Conservation (phyloP, 768 basidiomycete species). For the Suillus placidus region DNA sequence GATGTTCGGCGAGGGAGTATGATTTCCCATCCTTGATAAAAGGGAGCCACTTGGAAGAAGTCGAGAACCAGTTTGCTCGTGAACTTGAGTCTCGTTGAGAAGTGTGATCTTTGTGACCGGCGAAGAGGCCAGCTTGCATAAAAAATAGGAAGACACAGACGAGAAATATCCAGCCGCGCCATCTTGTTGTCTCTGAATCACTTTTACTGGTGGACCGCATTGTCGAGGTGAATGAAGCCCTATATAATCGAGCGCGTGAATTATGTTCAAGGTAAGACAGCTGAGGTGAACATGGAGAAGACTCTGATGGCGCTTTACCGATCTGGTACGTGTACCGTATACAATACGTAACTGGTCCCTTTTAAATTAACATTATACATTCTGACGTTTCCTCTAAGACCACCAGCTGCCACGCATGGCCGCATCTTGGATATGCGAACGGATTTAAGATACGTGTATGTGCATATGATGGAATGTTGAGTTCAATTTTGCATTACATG, state of each 20-base stretch:
- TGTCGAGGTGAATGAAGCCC: neutral
- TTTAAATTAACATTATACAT: neutral
- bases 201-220: slow-evolving; percentile 23
- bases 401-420: neutral
- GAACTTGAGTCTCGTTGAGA: neutral
- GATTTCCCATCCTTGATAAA: slow-evolving; percentile 15
- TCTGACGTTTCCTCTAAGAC: neutral
- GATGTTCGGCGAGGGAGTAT: slow-evolving; percentile 53
- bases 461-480: neutral
- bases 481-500: neutral
- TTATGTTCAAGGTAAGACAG: neutral
- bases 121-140: slow-evolving; percentile 51
- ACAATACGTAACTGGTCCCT: neutral
- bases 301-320: neutral
- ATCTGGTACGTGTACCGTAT: neutral
- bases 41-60: slow-evolving; percentile 25
- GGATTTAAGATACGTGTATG: neutral
- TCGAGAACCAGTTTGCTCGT: slow-evolving; percentile 18
- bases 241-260: neutral
- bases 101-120: slow-evolving; percentile 34
- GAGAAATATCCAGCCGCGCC: slow-evolving; percentile 45
- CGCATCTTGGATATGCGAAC: neutral
- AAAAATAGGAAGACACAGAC: slow-evolving; percentile 47
- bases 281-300: neutral
- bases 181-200: slow-evolving; percentile 2